phyloP scores from a whole-genome alignment of 345 rosid species.

The Lepidium africanum region DNA sequence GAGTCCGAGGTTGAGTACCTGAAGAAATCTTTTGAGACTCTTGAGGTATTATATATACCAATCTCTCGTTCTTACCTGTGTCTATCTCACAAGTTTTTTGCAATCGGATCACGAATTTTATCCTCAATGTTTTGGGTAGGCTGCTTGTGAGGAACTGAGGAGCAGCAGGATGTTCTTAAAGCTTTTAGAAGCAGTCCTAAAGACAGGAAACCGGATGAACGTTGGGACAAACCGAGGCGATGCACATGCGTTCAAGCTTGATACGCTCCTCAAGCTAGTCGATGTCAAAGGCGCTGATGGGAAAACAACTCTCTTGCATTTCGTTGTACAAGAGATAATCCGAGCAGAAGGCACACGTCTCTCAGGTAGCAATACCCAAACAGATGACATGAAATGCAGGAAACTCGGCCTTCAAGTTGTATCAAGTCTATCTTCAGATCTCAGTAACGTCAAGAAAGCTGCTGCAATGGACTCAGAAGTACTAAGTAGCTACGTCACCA shows the following conservation, averaged over 20 bases:
- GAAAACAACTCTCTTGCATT: conserved; percentile 92
- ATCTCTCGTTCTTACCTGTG: neutral
- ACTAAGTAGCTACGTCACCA: conserved; percentile 67
- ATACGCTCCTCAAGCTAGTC: conserved; percentile 89
- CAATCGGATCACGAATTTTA: neutral
- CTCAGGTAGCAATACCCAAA: conserved; percentile 40
- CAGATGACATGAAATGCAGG: conserved; percentile 73
- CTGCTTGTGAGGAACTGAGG: conserved; percentile 91
- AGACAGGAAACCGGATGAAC: conserved; percentile 98
- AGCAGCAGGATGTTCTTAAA: conserved; percentile 87
- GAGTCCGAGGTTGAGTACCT: conserved; percentile 87
- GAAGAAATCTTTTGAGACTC: conserved; percentile 69
- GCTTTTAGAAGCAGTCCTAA: conserved; percentile 91
- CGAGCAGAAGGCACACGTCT: conserved; percentile 87
- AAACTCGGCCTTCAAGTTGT: conserved; percentile 92
- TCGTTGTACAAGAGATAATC: conserved; percentile 94
- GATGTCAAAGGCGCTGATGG: conserved; percentile 97
- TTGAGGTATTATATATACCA: conserved; percentile 49
- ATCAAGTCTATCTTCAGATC: conserved; percentile 73
- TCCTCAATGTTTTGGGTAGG: conserved; percentile 34
- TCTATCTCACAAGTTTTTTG: neutral
- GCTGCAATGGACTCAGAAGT: conserved; percentile 98
- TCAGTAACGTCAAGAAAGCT: conserved; percentile 79
- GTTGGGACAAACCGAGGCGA: conserved; percentile 98
- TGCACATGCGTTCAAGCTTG: conserved; percentile 97